Conservation (phyloP, 176 grass and related monocot genomes). For the Microstegium vimineum region DNA sequence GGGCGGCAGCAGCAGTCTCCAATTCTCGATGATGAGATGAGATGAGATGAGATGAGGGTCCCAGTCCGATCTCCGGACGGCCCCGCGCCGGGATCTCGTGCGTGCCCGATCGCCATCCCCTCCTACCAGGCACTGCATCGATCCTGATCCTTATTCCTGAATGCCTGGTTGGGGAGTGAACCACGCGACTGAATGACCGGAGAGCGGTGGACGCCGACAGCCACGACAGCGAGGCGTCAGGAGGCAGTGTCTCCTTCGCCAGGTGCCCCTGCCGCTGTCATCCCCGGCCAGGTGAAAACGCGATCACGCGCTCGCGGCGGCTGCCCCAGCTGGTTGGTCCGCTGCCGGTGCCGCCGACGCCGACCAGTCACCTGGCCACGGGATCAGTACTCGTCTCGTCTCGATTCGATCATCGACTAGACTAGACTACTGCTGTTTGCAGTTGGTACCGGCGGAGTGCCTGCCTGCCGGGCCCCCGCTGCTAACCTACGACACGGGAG, state of each 20-base stretch:
- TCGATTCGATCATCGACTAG: too few species aligned
- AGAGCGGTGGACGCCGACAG: background rate
- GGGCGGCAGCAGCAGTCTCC: background rate
- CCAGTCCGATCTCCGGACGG: constrained; percentile 38
- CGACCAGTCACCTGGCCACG: too few species aligned
- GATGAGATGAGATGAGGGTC: constrained; percentile 18
- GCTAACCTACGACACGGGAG: background rate
- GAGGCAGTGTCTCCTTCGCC: background rate
- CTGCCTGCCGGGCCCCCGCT: too few species aligned
- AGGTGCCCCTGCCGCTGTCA: background rate
- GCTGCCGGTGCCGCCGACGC: too few species aligned
- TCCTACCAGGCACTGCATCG: too few species aligned
- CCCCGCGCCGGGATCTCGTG: constrained; percentile 17
- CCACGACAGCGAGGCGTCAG: background rate
- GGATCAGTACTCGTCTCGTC: too few species aligned
- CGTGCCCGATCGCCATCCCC: background rate
- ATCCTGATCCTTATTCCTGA: too few species aligned
- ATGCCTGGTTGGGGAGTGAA: background rate
- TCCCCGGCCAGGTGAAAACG: background rate
- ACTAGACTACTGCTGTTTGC: too few species aligned
- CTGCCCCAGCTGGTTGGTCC: too few species aligned
- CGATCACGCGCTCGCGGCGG: background rate
- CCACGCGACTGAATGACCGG: background rate
- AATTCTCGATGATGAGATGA: background rate
- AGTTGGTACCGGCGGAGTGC: too few species aligned